A percentile compares a stretch with the other conserved stretches of the same genome.
These are phyloP conservation scores for Reutealis trisperma DNA, from an alignment of 345 rosid genomes.

Conservation along the genomic window DNA sequence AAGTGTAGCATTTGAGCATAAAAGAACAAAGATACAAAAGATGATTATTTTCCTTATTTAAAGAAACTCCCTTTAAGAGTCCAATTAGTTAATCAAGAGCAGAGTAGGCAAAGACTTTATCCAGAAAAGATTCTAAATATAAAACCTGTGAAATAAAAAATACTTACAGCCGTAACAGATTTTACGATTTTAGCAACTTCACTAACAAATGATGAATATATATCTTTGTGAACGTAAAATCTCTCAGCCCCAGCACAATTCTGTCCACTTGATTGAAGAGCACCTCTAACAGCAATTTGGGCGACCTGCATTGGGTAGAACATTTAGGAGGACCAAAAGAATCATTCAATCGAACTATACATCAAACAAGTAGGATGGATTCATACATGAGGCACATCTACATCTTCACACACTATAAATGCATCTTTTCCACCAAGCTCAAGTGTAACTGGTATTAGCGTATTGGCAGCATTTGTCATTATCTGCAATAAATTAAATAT, in stretches of 20 bases:
- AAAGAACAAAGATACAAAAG: not conserved
- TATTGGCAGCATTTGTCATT: conserved; percentile 85
- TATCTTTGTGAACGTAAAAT: conserved; percentile 84
- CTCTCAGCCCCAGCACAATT: conserved; percentile 99
- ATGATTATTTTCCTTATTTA: not conserved
- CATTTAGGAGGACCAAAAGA: conserved; percentile 9
- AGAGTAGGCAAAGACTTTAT: not conserved
- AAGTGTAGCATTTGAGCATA: not conserved
- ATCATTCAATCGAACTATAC: conserved; percentile 11
- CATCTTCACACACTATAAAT: conserved; percentile 90
- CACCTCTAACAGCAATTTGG: conserved; percentile 88
- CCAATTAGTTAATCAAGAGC: not conserved
- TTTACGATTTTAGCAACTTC: conserved; percentile 78
- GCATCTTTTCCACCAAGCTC: conserved; percentile 99
- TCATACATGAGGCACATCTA: conserved; percentile 75
- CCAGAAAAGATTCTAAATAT: not conserved
- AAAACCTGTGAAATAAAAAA: not conserved
- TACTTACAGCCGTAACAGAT: conserved; percentile 90
- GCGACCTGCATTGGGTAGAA: conserved; percentile 65
- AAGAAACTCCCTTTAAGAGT: no score
- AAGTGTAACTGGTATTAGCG: conserved; percentile 81
- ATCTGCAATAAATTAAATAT: conserved; percentile 57
- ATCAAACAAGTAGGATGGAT: conserved; percentile 5
- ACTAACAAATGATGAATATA: conserved; percentile 73
- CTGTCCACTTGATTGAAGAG: conserved; percentile 97